These are phyloP conservation scores for Rhexocercosporidium sp. DNA, from an alignment of 2,329 filamentous ascomycete genomes.

Conservation along the genomic window DNA sequence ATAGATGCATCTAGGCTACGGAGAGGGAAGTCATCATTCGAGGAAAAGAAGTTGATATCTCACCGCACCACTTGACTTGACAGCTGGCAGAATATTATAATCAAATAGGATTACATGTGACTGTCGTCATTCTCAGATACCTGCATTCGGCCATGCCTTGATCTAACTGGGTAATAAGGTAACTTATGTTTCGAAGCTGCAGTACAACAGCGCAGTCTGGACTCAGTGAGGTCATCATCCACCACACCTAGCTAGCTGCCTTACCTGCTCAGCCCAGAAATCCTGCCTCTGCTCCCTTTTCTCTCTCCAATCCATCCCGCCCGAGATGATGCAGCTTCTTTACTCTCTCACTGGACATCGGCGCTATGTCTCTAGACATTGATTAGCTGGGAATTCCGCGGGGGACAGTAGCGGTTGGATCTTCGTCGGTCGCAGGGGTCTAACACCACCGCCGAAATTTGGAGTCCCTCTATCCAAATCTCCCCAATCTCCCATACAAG, in stretches of 20 bases:
- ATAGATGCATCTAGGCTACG: not conserved
- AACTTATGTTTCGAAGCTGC: too few species aligned
- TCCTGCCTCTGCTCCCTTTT: too few species aligned
- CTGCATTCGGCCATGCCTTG: too few species aligned
- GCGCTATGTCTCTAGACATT: not conserved
- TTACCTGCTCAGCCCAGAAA: not conserved
- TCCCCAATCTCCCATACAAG: not conserved
- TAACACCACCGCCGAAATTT: conserved; percentile 1
- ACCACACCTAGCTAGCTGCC: too few species aligned
- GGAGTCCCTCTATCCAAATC: not conserved
- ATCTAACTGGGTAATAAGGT: too few species aligned
- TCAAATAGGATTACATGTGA: not conserved
- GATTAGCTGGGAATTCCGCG: not conserved
- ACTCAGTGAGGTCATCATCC: not conserved
- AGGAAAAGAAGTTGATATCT: not conserved
- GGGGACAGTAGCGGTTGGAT: not conserved
- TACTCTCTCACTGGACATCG: not conserved
- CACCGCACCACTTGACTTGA: not conserved
- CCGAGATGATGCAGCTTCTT: not conserved
- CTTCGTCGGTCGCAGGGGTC: not conserved
- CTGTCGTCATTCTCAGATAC: not conserved
- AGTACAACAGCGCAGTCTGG: too few species aligned
- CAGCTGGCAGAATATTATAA: not conserved
- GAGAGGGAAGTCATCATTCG: not conserved
- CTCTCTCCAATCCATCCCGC: too few species aligned